Conservation (phyloP, 1,284 basidiomycete species). For the Puccinia polysora region DNA sequence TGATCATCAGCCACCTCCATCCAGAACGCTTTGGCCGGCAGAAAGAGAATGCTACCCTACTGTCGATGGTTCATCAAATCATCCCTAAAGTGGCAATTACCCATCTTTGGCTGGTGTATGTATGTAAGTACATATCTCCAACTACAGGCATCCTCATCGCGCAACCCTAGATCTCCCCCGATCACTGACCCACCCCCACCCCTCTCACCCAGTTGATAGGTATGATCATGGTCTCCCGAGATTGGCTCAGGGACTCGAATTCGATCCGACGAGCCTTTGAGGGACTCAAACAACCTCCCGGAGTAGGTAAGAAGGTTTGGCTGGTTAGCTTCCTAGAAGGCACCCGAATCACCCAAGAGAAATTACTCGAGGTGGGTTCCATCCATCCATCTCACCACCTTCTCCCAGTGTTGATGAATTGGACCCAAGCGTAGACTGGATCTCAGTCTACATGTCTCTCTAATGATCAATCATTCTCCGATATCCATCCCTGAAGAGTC, state of each 20-base stretch:
- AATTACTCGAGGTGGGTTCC: conserved; percentile 14
- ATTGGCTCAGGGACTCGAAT: conserved; percentile 40
- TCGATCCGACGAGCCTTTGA: conserved; percentile 24
- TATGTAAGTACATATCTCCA: conserved; percentile 30
- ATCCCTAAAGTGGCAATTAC: conserved; percentile 35
- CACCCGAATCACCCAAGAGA: conserved; percentile 29
- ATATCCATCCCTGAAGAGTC: conserved; percentile 25
- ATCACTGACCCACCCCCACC: too few relatives aligned
- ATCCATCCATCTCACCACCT: too few relatives aligned
- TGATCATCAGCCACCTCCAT: background rate
- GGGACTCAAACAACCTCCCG: conserved; percentile 21
- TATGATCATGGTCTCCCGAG: conserved; percentile 40
- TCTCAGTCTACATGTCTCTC: background rate
- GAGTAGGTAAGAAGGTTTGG: conserved; percentile 39
- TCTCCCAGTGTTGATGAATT: background rate
- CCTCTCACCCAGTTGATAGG: conserved; percentile 34
- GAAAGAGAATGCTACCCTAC: conserved; percentile 39
- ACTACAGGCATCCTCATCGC: background rate
- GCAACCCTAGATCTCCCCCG: background rate
- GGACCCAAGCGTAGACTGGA: background rate
- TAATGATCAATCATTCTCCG: background rate
- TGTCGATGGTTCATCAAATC: conserved; percentile 40
- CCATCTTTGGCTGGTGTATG: conserved; percentile 41
- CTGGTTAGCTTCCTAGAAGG: conserved; percentile 37
- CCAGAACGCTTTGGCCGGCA: conserved; percentile 29